These are phyloP conservation scores for Pichia sp. DNA, from an alignment of 1,139 yeast genomes.

Conservation along the genomic window DNA sequence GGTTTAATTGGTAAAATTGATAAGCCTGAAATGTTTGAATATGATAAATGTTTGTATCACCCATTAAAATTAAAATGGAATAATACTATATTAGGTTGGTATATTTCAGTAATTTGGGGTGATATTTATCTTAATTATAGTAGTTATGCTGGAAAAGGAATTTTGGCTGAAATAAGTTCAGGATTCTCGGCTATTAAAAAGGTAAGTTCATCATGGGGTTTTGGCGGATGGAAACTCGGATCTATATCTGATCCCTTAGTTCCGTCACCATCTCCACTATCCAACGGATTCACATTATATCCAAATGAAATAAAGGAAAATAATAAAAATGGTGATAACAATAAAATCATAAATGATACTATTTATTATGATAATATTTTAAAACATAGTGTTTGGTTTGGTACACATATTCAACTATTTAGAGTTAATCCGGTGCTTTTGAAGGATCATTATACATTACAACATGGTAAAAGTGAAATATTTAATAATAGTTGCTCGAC, in stretches of 20 bases:
- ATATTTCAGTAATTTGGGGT: conserved; percentile 62
- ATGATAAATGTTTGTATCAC: conserved; percentile 33
- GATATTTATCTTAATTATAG: conserved; percentile 46
- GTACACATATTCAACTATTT: conserved; percentile 58
- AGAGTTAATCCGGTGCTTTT: conserved; percentile 30
- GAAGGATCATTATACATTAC: conserved; percentile 13
- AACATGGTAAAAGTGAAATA: conserved; percentile 11
- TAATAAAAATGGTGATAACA: not conserved
- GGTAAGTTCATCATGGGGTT: conserved; percentile 40
- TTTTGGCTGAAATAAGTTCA: conserved; percentile 29
- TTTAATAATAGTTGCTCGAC: not conserved
- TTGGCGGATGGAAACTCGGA: conserved; percentile 16
- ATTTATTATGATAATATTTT: conserved; percentile 31
- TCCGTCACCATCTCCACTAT: conserved; percentile 1
- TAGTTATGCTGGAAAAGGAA: conserved; percentile 17
- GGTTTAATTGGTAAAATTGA: conserved; percentile 14
- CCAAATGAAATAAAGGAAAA: not conserved
- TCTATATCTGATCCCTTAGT: not conserved
- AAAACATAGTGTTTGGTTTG: conserved; percentile 52
- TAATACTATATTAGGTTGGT: conserved; percentile 67
- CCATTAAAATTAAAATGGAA: conserved; percentile 58
- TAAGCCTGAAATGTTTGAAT: conserved; percentile 35
- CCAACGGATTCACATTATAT: not conserved
- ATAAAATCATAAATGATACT: not conserved
- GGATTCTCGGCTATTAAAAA: conserved; percentile 42